Percentiles rank a stretch among this genome's conserved stretches.
These are phyloP conservation scores for Cunninghamia lanceolata DNA, from an alignment of 75 land plant genomes.

Conservation along the genomic window DNA sequence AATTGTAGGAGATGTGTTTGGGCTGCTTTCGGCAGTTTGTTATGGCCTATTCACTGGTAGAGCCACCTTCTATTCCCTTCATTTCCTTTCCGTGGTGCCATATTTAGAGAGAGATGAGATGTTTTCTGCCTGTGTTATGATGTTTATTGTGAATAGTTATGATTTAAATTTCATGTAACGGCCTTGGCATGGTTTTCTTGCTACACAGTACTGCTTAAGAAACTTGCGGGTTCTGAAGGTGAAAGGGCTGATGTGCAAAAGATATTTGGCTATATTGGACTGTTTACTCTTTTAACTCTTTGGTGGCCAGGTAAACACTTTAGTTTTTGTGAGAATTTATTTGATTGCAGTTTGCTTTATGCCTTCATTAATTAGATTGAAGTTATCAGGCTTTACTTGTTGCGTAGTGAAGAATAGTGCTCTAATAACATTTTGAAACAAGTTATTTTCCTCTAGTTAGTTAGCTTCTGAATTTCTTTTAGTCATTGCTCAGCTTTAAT, in stretches of 20 bases:
- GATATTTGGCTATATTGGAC: conserved; percentile 49
- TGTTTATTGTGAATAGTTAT: background rate
- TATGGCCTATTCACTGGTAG: conserved; percentile 49
- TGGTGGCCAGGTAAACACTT: conserved; percentile 47
- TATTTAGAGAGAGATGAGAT: background rate
- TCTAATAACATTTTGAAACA: conserved; percentile 1
- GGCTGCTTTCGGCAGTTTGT: conserved; percentile 44
- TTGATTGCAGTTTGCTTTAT: background rate
- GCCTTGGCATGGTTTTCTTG: conserved; percentile 4
- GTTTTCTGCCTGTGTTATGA: background rate
- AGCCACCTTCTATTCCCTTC: background rate
- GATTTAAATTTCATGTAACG: background rate
- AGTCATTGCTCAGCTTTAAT: background rate
- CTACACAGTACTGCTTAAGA: conserved; percentile 37
- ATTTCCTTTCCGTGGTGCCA: background rate
- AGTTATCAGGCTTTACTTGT: background rate
- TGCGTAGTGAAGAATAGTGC: background rate
- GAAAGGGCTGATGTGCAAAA: conserved; percentile 43
- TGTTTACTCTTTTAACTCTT: conserved; percentile 37
- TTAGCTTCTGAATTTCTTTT: background rate
- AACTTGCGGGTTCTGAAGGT: conserved; percentile 39
- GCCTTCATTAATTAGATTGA: background rate
- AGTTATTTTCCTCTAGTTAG: background rate
- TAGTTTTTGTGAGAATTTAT: background rate
- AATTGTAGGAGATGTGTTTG: conserved; percentile 35